Evolutionary conservation across 2,329 filamentous ascomycete species (phyloP).

Genomic region (Claviceps africana): DNA sequence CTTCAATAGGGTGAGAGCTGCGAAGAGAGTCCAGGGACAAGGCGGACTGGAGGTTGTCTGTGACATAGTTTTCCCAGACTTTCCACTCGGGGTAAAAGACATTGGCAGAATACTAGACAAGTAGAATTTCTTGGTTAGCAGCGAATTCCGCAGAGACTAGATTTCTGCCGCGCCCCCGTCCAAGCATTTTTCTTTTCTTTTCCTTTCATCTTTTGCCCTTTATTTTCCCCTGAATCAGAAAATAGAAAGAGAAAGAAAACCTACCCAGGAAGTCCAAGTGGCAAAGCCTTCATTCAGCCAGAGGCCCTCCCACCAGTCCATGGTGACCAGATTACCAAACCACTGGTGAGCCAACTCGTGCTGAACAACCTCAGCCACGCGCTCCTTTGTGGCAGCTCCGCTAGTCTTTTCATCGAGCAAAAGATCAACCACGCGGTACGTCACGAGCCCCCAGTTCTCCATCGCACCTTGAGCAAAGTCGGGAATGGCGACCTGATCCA

Average conservation of each 20-base stretch:
- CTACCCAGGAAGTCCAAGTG: conserved; percentile 25
- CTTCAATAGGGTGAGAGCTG: conserved; percentile 92
- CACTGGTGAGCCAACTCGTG: conserved; percentile 96
- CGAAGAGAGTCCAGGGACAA: conserved; percentile 78
- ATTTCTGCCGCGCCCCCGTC: too few species aligned
- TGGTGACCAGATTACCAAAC: conserved; percentile 95
- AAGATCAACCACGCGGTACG: conserved; percentile 73
- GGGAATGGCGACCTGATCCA: conserved; percentile 72
- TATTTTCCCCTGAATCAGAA: too few species aligned
- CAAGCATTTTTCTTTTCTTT: not conserved
- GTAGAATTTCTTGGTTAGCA: not conserved
- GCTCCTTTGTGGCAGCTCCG: conserved; percentile 78
- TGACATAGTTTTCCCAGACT: conserved; percentile 91
- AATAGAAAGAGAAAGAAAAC: not conserved
- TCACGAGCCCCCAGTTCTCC: conserved; percentile 97
- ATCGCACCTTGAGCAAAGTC: conserved; percentile 93
- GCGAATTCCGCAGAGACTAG: too few species aligned
- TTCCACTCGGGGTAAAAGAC: conserved; percentile 96
- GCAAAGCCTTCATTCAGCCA: conserved; percentile 95
- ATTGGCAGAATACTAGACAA: conserved; percentile 63
- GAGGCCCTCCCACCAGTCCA: conserved; percentile 97
- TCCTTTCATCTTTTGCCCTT: too few species aligned
- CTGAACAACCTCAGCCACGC: conserved; percentile 89
- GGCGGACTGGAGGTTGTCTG: conserved; percentile 79
- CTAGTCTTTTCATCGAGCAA: conserved; percentile 85